These are phyloP conservation scores for Hypoxylon sp. DNA, from an alignment of 2,329 filamentous ascomycete genomes.

Conservation along the genomic window DNA sequence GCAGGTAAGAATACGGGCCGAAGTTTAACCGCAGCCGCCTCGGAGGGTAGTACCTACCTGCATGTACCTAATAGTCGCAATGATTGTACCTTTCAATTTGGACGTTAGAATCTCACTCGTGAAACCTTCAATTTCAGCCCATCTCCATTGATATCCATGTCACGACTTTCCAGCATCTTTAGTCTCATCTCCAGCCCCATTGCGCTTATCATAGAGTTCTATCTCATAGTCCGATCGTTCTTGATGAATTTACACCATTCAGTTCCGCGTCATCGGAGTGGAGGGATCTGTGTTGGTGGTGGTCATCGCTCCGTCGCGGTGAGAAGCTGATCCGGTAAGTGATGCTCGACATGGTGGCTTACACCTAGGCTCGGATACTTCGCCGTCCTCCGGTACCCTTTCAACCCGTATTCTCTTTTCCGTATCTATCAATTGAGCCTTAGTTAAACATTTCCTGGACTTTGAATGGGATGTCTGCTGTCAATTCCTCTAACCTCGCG, in stretches of 20 bases:
- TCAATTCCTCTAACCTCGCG: slow-evolving; percentile 32
- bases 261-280: slow-evolving; percentile 37
- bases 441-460: slow-evolving; percentile 1
- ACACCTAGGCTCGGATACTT: slow-evolving; percentile 8
- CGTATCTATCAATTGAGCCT: slow-evolving; percentile 1
- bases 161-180: slow-evolving; percentile 28
- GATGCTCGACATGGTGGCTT: slow-evolving; percentile 24
- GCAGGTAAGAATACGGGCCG: slow-evolving; percentile 34
- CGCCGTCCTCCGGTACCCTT: slow-evolving; percentile 4
- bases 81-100: slow-evolving; percentile 35
- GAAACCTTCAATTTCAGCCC: slow-evolving; percentile 47
- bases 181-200: neutral
- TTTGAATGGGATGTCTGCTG: slow-evolving; percentile 9
- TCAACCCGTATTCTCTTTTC: slow-evolving; percentile 12
- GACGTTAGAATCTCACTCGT: slow-evolving; percentile 44
- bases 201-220: neutral
- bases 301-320: slow-evolving; percentile 38
- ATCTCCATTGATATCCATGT: slow-evolving; percentile 34
- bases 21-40: slow-evolving; percentile 44
- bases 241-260: slow-evolving; percentile 41
- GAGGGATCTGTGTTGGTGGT: slow-evolving; percentile 43
- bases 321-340: slow-evolving; percentile 41
- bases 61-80: slow-evolving; percentile 24
- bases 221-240: slow-evolving; percentile 16
- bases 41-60: slow-evolving; percentile 13